Evolutionary conservation across 805 yeast genomes (phyloP), one percentile per base, ranked within the genome.

Genomic region (Ogataea allantospora): DNA sequence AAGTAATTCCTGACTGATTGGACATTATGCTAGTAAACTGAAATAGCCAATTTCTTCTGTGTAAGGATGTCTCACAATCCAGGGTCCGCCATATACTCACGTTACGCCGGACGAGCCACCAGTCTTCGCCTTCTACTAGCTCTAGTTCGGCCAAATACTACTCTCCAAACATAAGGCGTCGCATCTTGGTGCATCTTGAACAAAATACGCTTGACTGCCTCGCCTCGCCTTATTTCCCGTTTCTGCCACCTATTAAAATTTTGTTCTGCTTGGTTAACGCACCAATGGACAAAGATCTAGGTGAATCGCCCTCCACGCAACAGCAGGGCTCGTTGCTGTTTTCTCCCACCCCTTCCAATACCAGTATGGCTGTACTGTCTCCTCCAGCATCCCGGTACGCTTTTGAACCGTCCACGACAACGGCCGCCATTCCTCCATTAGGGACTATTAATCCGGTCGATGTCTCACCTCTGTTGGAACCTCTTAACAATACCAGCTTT

Each of bases 1-100:
- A 58, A 17, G 53, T 48, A 39, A 81, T 81, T 40, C 88, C 87
- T 0, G 85, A 78, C 55, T 78, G 84, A 42, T 67, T 75, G 2
- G 88, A 80, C 88, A 81, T 80, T 16, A 7, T 22, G n/a, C 15
- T 8, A 13, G 17, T 19, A 19, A n/a, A 26, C 10, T 15, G 21
- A 20, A 14, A 14, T 21, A 2, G 16, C 23, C 14, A 30, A 18
- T 6, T 7, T 10, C 8, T 15, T 31, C 36, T 11, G 37, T 33
- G 37, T 20, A 33, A 27, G 31, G 37, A 21, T 33, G 37, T 33
- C 7, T 5, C 8, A 8, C 11, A 18, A 20, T 9, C 7, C 22
- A 7, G n/a, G n/a, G n/a, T n/a, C n/a, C n/a, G n/a, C n/a, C n/a
- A n/a, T n/a, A n/a, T n/a, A n/a, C n/a, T n/a, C n/a, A n/a, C n/a